Evolutionary conservation across 140 eudicot genomes (phyloP).

Genomic region (Stevia rebaudiana): DNA sequence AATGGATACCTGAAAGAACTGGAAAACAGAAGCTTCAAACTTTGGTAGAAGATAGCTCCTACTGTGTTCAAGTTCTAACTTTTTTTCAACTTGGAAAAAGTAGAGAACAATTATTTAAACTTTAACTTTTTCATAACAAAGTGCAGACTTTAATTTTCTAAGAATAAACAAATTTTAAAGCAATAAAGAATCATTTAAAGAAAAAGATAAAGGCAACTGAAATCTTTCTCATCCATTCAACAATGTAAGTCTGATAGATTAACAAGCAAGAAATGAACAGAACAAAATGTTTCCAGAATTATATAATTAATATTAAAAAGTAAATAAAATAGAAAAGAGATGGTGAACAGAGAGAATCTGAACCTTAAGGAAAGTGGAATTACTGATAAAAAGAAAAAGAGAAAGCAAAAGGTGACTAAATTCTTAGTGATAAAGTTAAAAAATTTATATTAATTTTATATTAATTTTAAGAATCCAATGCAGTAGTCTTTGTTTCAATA

Average conservation of each 20-base stretch:
- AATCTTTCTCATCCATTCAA: constrained; percentile 21
- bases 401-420: constrained; percentile 52
- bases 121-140: constrained; percentile 30
- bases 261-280: constrained; percentile 29
- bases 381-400: constrained; percentile 48
- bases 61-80: constrained; percentile 14
- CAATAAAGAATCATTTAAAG: constrained; percentile 22
- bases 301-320: not conserved
- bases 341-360: constrained; percentile 32
- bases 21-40: constrained; percentile 25
- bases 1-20: constrained; percentile 25
- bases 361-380: constrained; percentile 25
- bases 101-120: constrained; percentile 37
- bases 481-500: constrained; percentile 8
- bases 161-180: constrained; percentile 21
- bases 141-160: constrained; percentile 22
- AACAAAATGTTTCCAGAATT: constrained; percentile 10
- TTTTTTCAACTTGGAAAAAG: constrained; percentile 31
- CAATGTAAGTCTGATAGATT: constrained; percentile 16
- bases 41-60: constrained; percentile 19
- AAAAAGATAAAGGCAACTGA: constrained; percentile 23
- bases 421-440: constrained; percentile 33
- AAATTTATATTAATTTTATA: too few relatives aligned
- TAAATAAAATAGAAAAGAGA: constrained; percentile 10
- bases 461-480: constrained; percentile 28